Base-by-base conservation (phyloP, 768 basidiomycete species). In the Suillus paluster region DNA sequence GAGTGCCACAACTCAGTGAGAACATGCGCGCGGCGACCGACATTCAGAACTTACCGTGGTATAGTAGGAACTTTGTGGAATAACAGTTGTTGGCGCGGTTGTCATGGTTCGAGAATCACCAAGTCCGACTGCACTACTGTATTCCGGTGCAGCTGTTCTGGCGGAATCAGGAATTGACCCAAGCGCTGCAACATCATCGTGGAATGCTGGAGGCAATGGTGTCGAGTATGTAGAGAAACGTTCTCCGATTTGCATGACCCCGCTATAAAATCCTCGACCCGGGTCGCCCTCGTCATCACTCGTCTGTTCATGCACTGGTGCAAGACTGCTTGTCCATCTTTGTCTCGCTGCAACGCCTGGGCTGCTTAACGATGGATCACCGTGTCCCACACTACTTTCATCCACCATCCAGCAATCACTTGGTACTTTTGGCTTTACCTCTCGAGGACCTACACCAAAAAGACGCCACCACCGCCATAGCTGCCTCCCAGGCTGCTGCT, bases 351-450 rank as follows among this genome's bases (percentile, higher is more conserved):
- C 62, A 12, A 19, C 46, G 57, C n/a, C 60, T 67, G n/a, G 60
- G 66, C 1, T 54, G 65, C 6, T 63, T 58, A 45, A 9, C 64
- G 19, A 55, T 12, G 46, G 62, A 19, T 67, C 58, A 17, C 63
- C 70, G 2, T 68, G 71, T 19, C 65, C 67, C 7, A 63, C 52
- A 14, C 66, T 70, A n/a, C 68, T 70, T 6, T 55, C 62, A 39
- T 75, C 72, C 1, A 74, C 56, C 34, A 57, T 67, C 71, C 73
- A 74, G 1, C 60, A 58, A 1, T 25, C 49, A 5, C 41, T 41
- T 27, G 74, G 74, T 12, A 70, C 64, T 17, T 59, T 42, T 19
- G 73, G 58, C 45, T 61, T 70, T 64, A 74, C 36, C 60, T 76
- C 64, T 19, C 45, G 59, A 4, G 74, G 73, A 12, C 73, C 67